These are phyloP conservation scores for Ailanthus altissimus DNA, from an alignment of 345 rosid genomes.

Conservation along the genomic window DNA sequence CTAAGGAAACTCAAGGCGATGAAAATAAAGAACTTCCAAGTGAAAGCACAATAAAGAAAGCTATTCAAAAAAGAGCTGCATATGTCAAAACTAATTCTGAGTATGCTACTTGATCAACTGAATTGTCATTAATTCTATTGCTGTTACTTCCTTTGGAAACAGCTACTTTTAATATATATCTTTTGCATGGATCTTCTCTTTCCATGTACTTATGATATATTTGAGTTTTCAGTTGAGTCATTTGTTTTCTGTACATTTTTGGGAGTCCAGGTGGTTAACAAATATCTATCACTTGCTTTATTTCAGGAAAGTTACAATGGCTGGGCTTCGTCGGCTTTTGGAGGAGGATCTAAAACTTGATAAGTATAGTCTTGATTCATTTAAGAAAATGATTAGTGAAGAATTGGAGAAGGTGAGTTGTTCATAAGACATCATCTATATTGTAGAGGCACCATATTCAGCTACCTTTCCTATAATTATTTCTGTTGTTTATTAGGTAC, in stretches of 20 bases:
- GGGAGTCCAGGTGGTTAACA: constrained; percentile 3
- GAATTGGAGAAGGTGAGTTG: constrained; percentile 63
- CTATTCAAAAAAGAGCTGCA: constrained; percentile 58
- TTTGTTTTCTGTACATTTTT: background rate
- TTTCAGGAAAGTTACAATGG: constrained; percentile 72
- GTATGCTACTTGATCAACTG: constrained; percentile 43
- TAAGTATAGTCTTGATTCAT: constrained; percentile 61
- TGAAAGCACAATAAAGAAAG: constrained; percentile 53
- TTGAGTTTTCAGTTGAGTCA: constrained; percentile 9
- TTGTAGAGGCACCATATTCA: background rate
- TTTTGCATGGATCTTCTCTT: background rate
- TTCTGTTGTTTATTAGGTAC: constrained; percentile 37
- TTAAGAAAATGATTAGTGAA: constrained; percentile 61
- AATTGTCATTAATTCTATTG: constrained; percentile 9
- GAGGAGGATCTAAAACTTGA: constrained; percentile 83
- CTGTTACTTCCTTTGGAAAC: background rate
- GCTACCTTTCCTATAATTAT: constrained; percentile 15
- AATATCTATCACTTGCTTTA: constrained; percentile 16
- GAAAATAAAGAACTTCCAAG: constrained; percentile 43
- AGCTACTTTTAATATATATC: background rate
- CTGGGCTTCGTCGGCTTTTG: constrained; percentile 72
- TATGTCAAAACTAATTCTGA: constrained; percentile 69
- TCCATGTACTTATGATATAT: background rate
- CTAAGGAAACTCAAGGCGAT: constrained; percentile 32
- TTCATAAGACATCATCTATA: constrained; percentile 17